phyloP scores from a whole-genome alignment of 495 filamentous ascomycete species.

The Trichoderma reesei region DNA sequence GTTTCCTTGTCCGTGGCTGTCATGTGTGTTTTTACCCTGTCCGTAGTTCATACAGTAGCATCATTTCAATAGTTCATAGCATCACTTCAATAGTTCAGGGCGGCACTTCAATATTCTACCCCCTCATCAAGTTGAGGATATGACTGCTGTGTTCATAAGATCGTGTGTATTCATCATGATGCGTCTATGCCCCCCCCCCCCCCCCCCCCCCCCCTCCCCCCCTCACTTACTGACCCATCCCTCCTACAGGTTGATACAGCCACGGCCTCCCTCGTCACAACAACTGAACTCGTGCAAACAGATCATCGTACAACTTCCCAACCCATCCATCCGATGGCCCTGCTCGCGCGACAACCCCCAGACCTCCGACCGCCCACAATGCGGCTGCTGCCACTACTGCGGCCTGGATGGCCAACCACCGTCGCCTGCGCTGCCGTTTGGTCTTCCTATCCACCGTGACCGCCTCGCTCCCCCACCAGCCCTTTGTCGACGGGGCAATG shows the following conservation, averaged over 20 bases:
- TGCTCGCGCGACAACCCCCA: constrained; percentile 67
- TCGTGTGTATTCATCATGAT: background rate
- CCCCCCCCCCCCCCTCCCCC: too few relatives aligned
- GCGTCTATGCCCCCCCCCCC: background rate
- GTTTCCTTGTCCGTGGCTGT: too few relatives aligned
- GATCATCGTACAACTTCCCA: constrained; percentile 61
- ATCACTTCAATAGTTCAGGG: background rate
- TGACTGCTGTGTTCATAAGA: background rate
- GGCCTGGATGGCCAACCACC: constrained; percentile 61
- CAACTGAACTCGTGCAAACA: constrained; percentile 29
- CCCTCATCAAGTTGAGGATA: too few relatives aligned
- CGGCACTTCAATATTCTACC: background rate
- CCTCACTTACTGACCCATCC: background rate
- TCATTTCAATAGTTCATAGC: too few relatives aligned
- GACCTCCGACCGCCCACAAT: constrained; percentile 71
- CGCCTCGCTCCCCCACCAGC: constrained; percentile 26
- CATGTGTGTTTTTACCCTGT: too few relatives aligned
- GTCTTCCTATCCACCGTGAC: constrained; percentile 23
- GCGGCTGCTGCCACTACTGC: constrained; percentile 45
- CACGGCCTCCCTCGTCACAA: background rate
- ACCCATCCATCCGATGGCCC: constrained; percentile 67
- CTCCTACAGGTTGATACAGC: background rate
- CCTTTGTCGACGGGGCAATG: constrained; percentile 37
- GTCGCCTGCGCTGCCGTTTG: constrained; percentile 43
- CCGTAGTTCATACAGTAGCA: too few relatives aligned